Conservation (phyloP, 352 stramenopile genomes). For the Globisporangium cylindrosporum region DNA sequence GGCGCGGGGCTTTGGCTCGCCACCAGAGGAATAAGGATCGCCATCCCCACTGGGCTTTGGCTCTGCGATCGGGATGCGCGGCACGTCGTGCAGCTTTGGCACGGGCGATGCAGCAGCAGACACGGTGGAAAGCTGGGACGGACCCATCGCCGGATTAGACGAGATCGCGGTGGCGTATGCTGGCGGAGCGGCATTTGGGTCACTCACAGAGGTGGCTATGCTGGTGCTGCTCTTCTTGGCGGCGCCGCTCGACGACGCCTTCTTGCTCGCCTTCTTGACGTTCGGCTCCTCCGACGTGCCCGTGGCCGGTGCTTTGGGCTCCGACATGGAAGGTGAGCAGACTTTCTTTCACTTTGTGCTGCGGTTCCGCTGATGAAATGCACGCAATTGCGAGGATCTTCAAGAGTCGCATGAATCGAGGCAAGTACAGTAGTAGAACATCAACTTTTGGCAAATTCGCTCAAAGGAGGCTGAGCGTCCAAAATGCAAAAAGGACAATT, state of each 20-base stretch:
- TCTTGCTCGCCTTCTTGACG: slow-evolving; percentile 35
- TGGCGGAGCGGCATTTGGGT: slow-evolving; percentile 14
- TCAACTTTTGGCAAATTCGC: no score
- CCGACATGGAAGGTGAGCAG: slow-evolving; percentile 23
- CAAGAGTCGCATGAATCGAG: neutral
- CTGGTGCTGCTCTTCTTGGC: slow-evolving; percentile 9
- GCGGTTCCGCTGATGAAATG: neutral
- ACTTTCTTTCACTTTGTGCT: neutral
- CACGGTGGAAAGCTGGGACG: slow-evolving; percentile 17
- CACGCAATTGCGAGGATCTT: neutral
- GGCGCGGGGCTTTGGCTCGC: slow-evolving; percentile 27
- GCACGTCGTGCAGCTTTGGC: slow-evolving; percentile 25
- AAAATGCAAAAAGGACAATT: no score
- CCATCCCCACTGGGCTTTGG: slow-evolving; percentile 26
- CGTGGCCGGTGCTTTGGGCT: slow-evolving; percentile 28
- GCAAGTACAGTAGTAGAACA: no score
- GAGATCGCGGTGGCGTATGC: neutral
- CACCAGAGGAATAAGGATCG: neutral
- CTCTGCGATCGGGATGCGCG: slow-evolving; percentile 45
- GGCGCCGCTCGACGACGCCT: slow-evolving; percentile 10
- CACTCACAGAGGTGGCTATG: neutral
- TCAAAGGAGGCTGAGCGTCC: no score
- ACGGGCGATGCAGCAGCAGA: slow-evolving; percentile 17
- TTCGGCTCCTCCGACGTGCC: slow-evolving; percentile 7
- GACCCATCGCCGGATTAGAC: neutral